Evolutionary conservation across 176 grass and related monocot genomes (phyloP), one percentile per base, ranked within the genome.

Genomic region (Raddia guianensis): DNA sequence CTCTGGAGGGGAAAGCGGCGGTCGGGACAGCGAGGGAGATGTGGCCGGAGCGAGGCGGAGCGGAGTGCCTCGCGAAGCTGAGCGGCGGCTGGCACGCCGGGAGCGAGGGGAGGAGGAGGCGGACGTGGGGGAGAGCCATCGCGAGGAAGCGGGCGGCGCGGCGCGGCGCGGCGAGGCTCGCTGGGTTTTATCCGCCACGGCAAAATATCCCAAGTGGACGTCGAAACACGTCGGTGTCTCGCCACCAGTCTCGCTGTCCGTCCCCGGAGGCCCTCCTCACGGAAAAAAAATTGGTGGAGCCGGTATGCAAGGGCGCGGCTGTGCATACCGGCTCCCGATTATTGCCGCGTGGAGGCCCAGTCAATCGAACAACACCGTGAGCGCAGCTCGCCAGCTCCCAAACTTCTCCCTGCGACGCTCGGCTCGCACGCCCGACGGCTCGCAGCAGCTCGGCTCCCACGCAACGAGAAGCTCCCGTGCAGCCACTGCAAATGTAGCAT

Each of bases 51-150:
- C 15, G 78, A 37, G 56, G 27, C 2, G 73, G 50, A n/a, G 51
- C 18, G 65, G 47, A 73, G 63, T 34, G 55, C 87, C 46, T 45
- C 34, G 59, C 81, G 12, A 52, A 60, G 69, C 68, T 35, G 70
- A 63, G 52, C 66, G 49, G 70, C 72, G 76, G 63, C 34, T 71
- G 88, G 32, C 33, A 73, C 5, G 82, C 67, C 10, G 69, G 66
- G 27, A 80, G 68, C 20, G 87, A 46, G 7, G 74, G 84, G 66
- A 82, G 84, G 51, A 81, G 63, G 45, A 78, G 80, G 60, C 81
- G 88, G 13, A 79, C 75, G 46, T 80, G 68, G 73, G 83, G 88
- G 9, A 87, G 81, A 46, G 91, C 88, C 94, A 91, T 97, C 18
- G 82, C 60, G 56, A 65, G 20, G 80, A 57, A 47, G 76, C 74